Evolutionary conservation across 78 protist species (phyloP), one percentile per base, ranked within the genome.

Genomic region (Speleostelium caveatum): DNA sequence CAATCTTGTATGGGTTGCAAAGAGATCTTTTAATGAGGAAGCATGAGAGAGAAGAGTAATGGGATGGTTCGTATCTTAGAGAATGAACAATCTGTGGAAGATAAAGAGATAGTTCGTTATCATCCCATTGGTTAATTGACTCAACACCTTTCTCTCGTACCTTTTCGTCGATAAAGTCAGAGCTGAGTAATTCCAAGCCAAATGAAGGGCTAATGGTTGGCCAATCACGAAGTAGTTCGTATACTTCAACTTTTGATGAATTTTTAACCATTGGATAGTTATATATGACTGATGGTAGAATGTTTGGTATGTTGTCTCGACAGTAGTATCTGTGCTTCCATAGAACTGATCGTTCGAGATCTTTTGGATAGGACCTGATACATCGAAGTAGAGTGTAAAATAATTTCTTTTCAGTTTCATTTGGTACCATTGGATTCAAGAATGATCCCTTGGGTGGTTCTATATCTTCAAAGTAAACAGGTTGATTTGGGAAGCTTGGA

Each of bases 1-100:
- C 91, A n/a, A 83, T 83, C 32, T 56, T 83, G 3, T 63, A 68
- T 21, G 91, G 91, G 66, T 83, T 83, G 59, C 91, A 83, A 12
- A 83, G 19, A 22, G 91, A 51, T 32, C 91, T 58, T 33, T 83
- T 83, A 0, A 83, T 53, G 16, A 83, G 42, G 45, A 83, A 83
- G 39, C 69, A 56, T 42, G 67, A 58, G 21, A 83, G 33, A 2
- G 75, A 24, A 19, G 79, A 69, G 21, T 59, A 83, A 33, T 83
- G 75, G 10, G 3, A 42, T 10, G 41, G 14, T 69, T 83, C 91
- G 33, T 60, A 83, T 69, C 69, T 83, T 26, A 83, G 21, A 56
- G 75, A 63, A 22, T 73, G 42, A 16, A 83, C 73, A 32, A 83
- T 42, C 33, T 83, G 91, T 32, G 91, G 91, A 45, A 83, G 38